Conservation (phyloP, 805 yeast species). For the Hanseniaspora lachancei region DNA sequence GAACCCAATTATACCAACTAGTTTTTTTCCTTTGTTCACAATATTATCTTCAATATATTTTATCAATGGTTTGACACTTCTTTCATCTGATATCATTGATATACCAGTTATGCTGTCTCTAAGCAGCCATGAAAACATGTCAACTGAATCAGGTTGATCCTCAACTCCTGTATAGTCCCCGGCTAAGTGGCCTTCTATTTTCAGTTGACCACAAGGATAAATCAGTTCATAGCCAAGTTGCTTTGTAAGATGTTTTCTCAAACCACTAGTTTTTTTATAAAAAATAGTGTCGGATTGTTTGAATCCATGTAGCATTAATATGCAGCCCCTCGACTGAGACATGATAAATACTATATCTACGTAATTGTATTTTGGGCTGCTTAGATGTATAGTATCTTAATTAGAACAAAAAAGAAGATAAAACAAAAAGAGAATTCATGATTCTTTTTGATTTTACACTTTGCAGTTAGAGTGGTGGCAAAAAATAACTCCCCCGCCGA, state of each 20-base stretch:
- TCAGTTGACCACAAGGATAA: conserved; percentile 63
- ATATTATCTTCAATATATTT: conserved; percentile 43
- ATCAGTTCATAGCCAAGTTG: conserved; percentile 47
- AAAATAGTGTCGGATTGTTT: conserved; percentile 72
- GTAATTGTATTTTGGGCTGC: not conserved
- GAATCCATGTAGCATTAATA: conserved; percentile 80
- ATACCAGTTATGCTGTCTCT: conserved; percentile 30
- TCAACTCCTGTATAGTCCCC: conserved; percentile 23
- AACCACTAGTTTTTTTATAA: conserved; percentile 73
- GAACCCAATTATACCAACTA: conserved; percentile 65
- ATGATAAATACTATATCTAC: not conserved
- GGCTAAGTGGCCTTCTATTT: conserved; percentile 32
- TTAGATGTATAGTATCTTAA: not conserved
- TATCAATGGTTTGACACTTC: conserved; percentile 30
- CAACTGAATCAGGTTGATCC: conserved; percentile 49
- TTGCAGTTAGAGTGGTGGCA: no score
- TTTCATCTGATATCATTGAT: conserved; percentile 21
- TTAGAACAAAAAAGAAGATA: not conserved
- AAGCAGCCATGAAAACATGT: conserved; percentile 59
- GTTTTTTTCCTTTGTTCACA: conserved; percentile 40
- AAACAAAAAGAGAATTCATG: not conserved
- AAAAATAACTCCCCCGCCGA: conserved; percentile 13
- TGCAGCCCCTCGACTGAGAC: conserved; percentile 26
- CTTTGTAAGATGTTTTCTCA: conserved; percentile 54
- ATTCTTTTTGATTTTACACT: not conserved